A percentile compares a stretch with the other conserved stretches of the same genome.
Conservation (phyloP, 495 filamentous ascomycete species). For the Apodospora peruviana region DNA sequence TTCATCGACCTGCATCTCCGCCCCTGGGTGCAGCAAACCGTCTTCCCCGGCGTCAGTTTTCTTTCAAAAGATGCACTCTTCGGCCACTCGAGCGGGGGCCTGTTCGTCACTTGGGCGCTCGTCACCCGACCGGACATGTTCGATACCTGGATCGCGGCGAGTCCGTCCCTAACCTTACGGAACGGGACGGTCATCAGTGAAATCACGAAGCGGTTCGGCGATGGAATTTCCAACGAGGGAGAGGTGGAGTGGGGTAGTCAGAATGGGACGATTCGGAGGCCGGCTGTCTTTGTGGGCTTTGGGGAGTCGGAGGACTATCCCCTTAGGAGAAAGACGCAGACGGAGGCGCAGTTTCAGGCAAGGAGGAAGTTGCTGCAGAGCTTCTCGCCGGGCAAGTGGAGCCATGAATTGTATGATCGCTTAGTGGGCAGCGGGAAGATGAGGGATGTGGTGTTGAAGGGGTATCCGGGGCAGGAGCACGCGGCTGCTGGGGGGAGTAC, state of each 20-base stretch:
- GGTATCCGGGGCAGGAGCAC: constrained; percentile 15
- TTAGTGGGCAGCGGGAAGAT: constrained; percentile 10
- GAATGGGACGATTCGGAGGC: background rate
- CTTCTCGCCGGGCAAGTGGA: background rate
- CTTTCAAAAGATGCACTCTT: constrained; percentile 10
- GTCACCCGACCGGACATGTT: constrained; percentile 7
- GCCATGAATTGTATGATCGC: constrained; percentile 13
- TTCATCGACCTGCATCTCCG: constrained; percentile 10
- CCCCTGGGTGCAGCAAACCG: constrained; percentile 10
- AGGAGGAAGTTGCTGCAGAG: constrained; percentile 5
- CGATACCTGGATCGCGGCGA: constrained; percentile 11
- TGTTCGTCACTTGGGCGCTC: constrained; percentile 9
- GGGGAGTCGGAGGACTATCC: background rate
- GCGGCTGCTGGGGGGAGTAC: constrained; percentile 8
- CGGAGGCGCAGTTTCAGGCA: constrained; percentile 11
- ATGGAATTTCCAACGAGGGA: constrained; percentile 1
- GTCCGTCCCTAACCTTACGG: constrained; percentile 7
- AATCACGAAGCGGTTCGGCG: constrained; percentile 9
- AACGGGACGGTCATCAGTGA: constrained; percentile 8
- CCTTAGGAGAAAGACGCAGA: constrained; percentile 10
- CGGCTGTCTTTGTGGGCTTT: background rate
- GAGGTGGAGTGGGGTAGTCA: background rate
- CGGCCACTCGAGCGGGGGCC: constrained; percentile 10
- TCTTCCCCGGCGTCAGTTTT: constrained; percentile 13
- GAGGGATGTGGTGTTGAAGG: constrained; percentile 15